Conservation (phyloP, 192 early-diverging fungal genomes). For the Glomus cerebriforme region DNA sequence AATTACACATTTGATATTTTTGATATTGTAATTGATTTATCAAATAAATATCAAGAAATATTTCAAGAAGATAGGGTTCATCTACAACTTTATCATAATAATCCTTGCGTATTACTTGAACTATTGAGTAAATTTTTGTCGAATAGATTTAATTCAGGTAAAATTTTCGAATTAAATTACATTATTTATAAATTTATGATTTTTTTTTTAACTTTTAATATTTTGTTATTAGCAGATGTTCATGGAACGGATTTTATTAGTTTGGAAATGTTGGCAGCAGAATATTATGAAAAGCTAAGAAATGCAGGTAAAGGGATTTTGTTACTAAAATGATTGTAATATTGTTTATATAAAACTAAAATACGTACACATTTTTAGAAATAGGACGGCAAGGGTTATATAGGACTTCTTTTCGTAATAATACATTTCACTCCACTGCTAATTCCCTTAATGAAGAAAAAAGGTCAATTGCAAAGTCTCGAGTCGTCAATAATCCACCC, state of each 20-base stretch:
- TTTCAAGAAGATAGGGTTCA: neutral
- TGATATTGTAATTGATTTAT: neutral
- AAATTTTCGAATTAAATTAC: neutral
- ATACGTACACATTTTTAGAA: neutral
- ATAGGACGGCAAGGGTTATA: neutral
- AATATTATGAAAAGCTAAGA: neutral
- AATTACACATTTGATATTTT: neutral
- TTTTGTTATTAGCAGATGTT: neutral
- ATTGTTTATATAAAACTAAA: neutral
- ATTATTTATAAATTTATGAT: neutral
- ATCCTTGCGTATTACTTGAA: neutral
- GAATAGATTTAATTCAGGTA: neutral
- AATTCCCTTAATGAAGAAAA: neutral
- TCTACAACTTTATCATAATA: neutral
- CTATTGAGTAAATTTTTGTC: neutral
- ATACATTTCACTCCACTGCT: neutral
- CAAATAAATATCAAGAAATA: neutral
- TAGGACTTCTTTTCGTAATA: neutral
- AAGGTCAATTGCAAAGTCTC: neutral
- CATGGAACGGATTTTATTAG: neutral
- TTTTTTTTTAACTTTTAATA: too few species aligned
- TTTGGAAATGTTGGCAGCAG: neutral
- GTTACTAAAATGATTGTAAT: neutral
- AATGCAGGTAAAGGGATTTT: neutral
- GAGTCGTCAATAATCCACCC: neutral